A percentile compares a stretch with the other conserved stretches of the same genome.
phyloP scores from a whole-genome alignment of 805 yeast genomes.

The Cyberlindnera veronae region DNA sequence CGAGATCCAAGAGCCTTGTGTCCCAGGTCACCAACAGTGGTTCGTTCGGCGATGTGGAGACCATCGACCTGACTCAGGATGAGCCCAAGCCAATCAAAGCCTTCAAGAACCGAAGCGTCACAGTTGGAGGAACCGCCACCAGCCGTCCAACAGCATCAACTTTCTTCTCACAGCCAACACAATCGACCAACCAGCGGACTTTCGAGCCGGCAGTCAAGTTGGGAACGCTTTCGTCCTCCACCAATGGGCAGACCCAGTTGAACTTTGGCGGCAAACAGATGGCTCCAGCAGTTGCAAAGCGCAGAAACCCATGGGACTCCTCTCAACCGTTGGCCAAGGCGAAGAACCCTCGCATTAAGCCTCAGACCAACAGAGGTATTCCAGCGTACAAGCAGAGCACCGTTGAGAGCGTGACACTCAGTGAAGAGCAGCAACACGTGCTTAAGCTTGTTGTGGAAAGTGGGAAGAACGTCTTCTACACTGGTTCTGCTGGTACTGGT shows the following conservation, averaged over 20 bases:
- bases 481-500: slow-evolving; percentile 90
- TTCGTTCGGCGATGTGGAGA: slow-evolving; percentile 4
- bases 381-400: background rate
- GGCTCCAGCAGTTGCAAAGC: slow-evolving; percentile 9
- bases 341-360: slow-evolving; percentile 15
- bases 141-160: too few species aligned
- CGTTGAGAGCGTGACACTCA: slow-evolving; percentile 20
- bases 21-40: slow-evolving; percentile 5
- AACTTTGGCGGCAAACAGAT: slow-evolving; percentile 6
- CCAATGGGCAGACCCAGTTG: background rate
- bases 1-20: slow-evolving; percentile 3
- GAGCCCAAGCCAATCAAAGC: slow-evolving; percentile 4
- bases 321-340: slow-evolving; percentile 3
- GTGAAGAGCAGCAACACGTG: slow-evolving; percentile 50
- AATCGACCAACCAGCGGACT: background rate
- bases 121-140: too few species aligned
- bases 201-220: background rate
- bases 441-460: slow-evolving; percentile 45
- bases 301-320: slow-evolving; percentile 16
- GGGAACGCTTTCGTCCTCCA: background rate
- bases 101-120: slow-evolving; percentile 14
- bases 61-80: slow-evolving; percentile 8
- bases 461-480: slow-evolving; percentile 59
- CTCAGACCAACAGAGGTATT: background rate
- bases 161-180: too few species aligned